A percentile compares a stretch with the other conserved stretches of the same genome.
These are phyloP conservation scores for Aspergillus sp. DNA, from an alignment of 2,329 filamentous ascomycete genomes.

Conservation along the genomic window DNA sequence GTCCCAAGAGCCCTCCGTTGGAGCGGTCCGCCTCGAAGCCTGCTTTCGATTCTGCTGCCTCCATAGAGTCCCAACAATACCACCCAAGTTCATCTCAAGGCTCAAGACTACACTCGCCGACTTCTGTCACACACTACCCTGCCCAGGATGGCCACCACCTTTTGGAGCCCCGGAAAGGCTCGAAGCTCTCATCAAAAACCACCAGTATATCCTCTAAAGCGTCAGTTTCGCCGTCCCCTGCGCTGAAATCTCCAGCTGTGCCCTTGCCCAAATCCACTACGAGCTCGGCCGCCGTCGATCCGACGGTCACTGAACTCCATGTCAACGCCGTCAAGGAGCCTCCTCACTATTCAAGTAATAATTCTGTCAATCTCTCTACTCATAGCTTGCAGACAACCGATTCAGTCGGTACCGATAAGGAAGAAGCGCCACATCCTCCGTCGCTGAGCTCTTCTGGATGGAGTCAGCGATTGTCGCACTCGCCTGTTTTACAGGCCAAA, in stretches of 20 bases:
- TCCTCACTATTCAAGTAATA: constrained; percentile 28
- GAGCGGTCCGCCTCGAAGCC: constrained; percentile 28
- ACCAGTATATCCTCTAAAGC: constrained; percentile 44
- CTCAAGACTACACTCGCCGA: constrained; percentile 40
- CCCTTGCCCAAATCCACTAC: constrained; percentile 35
- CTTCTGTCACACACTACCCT: constrained; percentile 29
- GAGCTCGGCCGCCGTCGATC: constrained; percentile 40
- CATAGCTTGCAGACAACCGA: constrained; percentile 31
- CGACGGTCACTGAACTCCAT: constrained; percentile 47
- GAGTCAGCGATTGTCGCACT: constrained; percentile 30
- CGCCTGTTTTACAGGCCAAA: constrained; percentile 35
- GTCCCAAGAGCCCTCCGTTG: constrained; percentile 27
- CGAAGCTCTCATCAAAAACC: constrained; percentile 43
- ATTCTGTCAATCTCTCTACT: constrained; percentile 31
- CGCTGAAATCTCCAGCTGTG: constrained; percentile 38
- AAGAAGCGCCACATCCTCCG: constrained; percentile 28
- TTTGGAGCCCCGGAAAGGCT: constrained; percentile 29
- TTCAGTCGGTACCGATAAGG: constrained; percentile 28
- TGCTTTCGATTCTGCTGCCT: constrained; percentile 21
- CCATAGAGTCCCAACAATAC: constrained; percentile 25
- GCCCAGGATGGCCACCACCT: constrained; percentile 27
- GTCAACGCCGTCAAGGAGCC: constrained; percentile 38
- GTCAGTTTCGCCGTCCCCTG: constrained; percentile 37
- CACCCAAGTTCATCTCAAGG: constrained; percentile 34
- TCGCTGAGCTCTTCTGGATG: constrained; percentile 32